phyloP scores from a whole-genome alignment of 768 basidiomycete genomes.

The Pulveroboletus frians region DNA sequence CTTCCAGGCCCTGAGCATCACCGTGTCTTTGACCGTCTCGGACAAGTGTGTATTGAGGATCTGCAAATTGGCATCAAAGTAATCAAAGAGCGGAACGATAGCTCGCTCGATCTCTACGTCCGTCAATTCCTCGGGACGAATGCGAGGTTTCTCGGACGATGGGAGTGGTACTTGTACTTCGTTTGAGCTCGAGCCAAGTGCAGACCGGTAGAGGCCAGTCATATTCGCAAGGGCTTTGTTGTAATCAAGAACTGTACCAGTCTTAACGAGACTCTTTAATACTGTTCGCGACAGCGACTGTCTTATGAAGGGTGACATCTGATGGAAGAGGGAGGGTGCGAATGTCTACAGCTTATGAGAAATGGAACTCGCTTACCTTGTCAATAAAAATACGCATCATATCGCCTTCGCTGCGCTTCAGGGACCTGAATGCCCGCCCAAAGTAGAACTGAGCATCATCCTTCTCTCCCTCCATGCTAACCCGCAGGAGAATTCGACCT shows the following conservation, averaged over 20 bases:
- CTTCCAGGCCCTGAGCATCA: conserved; percentile 95
- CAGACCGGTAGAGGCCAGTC: conserved; percentile 76
- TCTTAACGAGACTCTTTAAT: conserved; percentile 74
- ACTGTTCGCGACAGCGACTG: conserved; percentile 76
- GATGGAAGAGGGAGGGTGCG: neutral
- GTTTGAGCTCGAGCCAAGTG: conserved; percentile 55
- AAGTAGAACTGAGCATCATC: conserved; percentile 98
- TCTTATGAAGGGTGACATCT: conserved; percentile 94
- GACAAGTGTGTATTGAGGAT: conserved; percentile 86
- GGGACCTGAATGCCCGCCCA: conserved; percentile 86
- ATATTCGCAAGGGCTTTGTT: conserved; percentile 85
- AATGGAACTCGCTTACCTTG: conserved; percentile 53
- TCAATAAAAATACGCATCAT: conserved; percentile 97
- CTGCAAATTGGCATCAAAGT: conserved; percentile 90
- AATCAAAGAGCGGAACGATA: conserved; percentile 88
- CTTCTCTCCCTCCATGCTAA: conserved; percentile 99
- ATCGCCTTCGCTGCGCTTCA: conserved; percentile 90
- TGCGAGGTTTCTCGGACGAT: conserved; percentile 66
- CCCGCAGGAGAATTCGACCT: conserved; percentile 78
- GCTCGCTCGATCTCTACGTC: conserved; percentile 94
- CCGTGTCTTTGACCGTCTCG: conserved; percentile 80
- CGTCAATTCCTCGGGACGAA: conserved; percentile 74
- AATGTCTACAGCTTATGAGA: neutral
- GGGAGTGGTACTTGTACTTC: conserved; percentile 81
- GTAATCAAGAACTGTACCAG: conserved; percentile 62